A percentile compares a stretch with the other conserved stretches of the same genome.
Evolutionary conservation across 306 rosid genomes (phyloP).

Genomic region (Castanospermum australe): DNA sequence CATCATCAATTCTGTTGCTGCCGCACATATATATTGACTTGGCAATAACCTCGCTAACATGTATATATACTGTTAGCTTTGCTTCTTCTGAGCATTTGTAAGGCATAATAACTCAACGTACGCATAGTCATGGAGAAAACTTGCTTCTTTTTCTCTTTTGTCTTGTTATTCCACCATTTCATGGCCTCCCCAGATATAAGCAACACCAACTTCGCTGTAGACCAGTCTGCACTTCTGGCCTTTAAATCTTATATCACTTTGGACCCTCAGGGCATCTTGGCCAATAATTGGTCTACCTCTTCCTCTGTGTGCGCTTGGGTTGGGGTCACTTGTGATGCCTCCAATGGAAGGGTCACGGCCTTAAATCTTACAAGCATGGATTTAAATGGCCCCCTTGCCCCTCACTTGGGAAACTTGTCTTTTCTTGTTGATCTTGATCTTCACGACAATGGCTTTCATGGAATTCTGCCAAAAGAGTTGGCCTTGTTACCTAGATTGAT

Average conservation of each 20-base stretch:
- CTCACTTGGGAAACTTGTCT: conserved; percentile 20
- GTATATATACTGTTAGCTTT: background rate
- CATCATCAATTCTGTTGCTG: too few species aligned
- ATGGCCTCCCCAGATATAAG: background rate
- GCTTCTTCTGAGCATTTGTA: background rate
- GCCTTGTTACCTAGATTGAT: background rate
- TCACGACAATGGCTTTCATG: background rate
- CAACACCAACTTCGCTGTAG: background rate
- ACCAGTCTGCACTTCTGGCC: conserved; percentile 20
- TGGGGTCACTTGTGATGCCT: conserved; percentile 27
- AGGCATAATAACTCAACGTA: too few species aligned
- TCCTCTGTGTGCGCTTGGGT: conserved; percentile 18
- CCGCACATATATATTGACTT: too few species aligned
- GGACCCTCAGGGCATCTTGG: background rate
- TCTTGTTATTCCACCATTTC: background rate
- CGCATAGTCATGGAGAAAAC: background rate
- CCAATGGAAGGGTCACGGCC: background rate
- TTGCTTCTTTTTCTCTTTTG: background rate
- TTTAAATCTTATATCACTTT: conserved; percentile 16
- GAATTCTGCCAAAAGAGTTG: background rate
- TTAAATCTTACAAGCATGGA: conserved; percentile 1
- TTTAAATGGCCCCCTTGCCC: conserved; percentile 18
- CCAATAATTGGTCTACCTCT: conserved; percentile 27
- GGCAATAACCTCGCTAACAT: background rate
- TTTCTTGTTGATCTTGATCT: conserved; percentile 24